phyloP scores from a whole-genome alignment of 169 alveolate species.

The Cardiosporidium cionae region DNA sequence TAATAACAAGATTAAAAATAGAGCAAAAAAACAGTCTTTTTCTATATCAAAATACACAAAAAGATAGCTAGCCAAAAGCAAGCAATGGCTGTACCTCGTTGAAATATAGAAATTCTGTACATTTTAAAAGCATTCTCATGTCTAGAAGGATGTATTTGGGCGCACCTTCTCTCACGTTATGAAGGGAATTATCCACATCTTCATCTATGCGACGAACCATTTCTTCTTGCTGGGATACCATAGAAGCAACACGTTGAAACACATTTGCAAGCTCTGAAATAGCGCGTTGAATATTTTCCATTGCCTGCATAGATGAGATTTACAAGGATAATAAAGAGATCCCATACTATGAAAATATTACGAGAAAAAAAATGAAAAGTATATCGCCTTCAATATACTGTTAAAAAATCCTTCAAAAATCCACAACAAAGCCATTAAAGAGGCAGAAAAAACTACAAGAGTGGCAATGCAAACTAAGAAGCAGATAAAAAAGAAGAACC shows the following conservation, averaged over 20 bases:
- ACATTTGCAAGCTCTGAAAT: conserved; percentile 45
- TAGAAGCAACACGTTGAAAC: conserved; percentile 44
- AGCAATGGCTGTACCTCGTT: too few species aligned
- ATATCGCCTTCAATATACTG: too few species aligned
- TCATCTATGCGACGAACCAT: conserved; percentile 33
- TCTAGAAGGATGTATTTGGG: neutral
- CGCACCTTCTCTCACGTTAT: conserved; percentile 4
- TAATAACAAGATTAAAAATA: neutral
- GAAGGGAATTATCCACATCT: conserved; percentile 2
- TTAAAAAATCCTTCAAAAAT: too few species aligned
- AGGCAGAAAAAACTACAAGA: too few species aligned
- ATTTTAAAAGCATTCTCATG: neutral
- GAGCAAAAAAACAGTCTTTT: neutral
- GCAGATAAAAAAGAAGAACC: too few species aligned
- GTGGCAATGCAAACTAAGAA: too few species aligned
- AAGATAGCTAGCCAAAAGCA: too few species aligned
- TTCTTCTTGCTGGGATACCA: conserved; percentile 46
- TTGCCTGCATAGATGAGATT: conserved; percentile 34
- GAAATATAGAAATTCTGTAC: too few species aligned
- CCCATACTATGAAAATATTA: too few species aligned
- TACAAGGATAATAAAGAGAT: too few species aligned
- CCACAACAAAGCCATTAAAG: too few species aligned
- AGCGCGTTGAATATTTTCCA: conserved; percentile 45
- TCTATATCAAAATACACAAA: neutral
- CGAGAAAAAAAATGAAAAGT: too few species aligned